A percentile compares a stretch with the other conserved stretches of the same genome.
phyloP scores from a whole-genome alignment of 176 grass and related monocot genomes.

The Lolium multiflorum region DNA sequence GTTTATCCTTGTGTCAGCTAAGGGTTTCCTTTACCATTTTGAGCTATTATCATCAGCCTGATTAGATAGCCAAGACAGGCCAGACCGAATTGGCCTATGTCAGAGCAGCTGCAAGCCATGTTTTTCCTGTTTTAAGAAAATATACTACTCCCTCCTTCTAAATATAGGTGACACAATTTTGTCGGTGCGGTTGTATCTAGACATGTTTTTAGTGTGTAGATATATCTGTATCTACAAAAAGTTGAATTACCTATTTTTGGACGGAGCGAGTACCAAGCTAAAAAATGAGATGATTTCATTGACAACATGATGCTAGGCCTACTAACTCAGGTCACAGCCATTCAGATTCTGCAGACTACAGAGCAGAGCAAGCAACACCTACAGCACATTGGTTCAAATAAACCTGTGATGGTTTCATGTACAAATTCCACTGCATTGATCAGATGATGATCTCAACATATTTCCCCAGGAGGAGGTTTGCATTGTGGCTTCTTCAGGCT shows the following conservation, averaged over 20 bases:
- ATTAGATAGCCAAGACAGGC: background rate
- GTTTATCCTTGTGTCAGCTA: background rate
- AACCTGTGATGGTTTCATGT: constrained; percentile 43
- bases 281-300: background rate
- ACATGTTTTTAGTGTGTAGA: too few relatives aligned
- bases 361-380: background rate
- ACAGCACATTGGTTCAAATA: background rate
- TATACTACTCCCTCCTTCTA: too few relatives aligned
- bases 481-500: background rate
- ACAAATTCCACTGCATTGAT: background rate
- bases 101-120: background rate
- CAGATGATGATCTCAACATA: background rate
- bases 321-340: background rate
- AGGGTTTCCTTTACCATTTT: background rate
- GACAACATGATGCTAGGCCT: too few relatives aligned
- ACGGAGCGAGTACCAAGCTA: too few relatives aligned
- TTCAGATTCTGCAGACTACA: background rate
- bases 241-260: too few relatives aligned
- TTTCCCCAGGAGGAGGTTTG: background rate
- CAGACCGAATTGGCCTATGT: background rate
- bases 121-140: background rate
- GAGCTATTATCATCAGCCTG: background rate
- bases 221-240: too few relatives aligned
- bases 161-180: too few relatives aligned
- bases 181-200: too few relatives aligned